Conservation (phyloP, 805 yeast species). For the Saccharomycopsis sp. region DNA sequence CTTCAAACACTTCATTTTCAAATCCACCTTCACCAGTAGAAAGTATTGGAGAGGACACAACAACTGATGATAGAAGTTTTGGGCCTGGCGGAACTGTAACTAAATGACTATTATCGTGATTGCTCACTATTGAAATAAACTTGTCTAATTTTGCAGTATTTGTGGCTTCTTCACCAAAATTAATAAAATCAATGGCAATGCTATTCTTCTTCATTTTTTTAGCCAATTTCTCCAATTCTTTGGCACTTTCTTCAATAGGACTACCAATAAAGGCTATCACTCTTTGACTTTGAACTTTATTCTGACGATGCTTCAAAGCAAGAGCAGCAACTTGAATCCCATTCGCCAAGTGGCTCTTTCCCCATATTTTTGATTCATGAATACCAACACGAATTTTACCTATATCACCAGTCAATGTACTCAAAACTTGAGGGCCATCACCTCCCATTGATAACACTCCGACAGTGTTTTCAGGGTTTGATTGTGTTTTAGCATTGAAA, state of each 20-base stretch:
- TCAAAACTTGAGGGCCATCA: conserved; percentile 74
- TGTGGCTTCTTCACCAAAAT: conserved; percentile 80
- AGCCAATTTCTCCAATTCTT: conserved; percentile 76
- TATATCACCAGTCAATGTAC: conserved; percentile 79
- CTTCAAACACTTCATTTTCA: conserved; percentile 38
- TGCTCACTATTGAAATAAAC: conserved; percentile 67
- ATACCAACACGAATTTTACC: conserved; percentile 81
- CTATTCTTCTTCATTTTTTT: conserved; percentile 90
- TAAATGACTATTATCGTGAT: conserved; percentile 72
- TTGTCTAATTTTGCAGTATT: conserved; percentile 76
- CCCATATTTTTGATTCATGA: conserved; percentile 56
- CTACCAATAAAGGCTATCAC: conserved; percentile 85
- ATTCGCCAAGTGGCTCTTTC: conserved; percentile 61
- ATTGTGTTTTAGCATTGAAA: conserved; percentile 76
- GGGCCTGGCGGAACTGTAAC: conserved; percentile 88
- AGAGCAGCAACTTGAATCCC: conserved; percentile 90
- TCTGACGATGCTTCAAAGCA: conserved; percentile 94
- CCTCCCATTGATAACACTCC: conserved; percentile 91
- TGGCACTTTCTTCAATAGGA: conserved; percentile 64
- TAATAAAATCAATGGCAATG: conserved; percentile 81
- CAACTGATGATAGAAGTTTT: conserved; percentile 70
- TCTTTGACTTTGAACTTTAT: conserved; percentile 85
- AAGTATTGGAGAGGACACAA: conserved; percentile 70
- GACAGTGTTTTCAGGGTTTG: conserved; percentile 92
- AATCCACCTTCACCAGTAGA: conserved; percentile 38